These are phyloP conservation scores for Cephalotrichum gorgonifer DNA, from an alignment of 2,329 filamentous ascomycete genomes.

Conservation along the genomic window DNA sequence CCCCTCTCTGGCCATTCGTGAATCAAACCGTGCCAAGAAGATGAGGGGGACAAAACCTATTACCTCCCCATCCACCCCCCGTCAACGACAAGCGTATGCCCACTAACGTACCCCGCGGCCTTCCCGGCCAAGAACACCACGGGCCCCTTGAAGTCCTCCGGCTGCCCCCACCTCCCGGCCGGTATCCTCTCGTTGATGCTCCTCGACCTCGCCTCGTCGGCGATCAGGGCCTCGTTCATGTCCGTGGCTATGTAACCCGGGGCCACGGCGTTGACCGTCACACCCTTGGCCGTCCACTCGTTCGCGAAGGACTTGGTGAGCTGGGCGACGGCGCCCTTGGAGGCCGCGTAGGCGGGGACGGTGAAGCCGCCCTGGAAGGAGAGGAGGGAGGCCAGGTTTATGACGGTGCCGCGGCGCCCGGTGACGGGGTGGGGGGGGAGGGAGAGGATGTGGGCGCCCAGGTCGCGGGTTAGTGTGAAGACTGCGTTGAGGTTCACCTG, in stretches of 20 bases:
- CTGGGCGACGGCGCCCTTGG: constrained; percentile 77
- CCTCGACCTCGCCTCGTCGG: constrained; percentile 56
- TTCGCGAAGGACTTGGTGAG: constrained; percentile 78
- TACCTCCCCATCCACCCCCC: constrained; percentile 89
- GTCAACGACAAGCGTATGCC: constrained; percentile 74
- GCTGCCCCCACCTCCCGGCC: constrained; percentile 69
- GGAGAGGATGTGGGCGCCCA: constrained; percentile 67
- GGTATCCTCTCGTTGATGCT: constrained; percentile 76
- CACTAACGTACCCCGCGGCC: constrained; percentile 73
- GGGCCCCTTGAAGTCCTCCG: constrained; percentile 81
- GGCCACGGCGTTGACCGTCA: constrained; percentile 81
- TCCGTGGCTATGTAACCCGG: constrained; percentile 90
- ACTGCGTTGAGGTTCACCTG: constrained; percentile 81
- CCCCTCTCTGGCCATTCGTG: background rate
- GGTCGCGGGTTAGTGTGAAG: constrained; percentile 67
- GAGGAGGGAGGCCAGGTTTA: constrained; percentile 76
- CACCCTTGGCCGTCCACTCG: constrained; percentile 70
- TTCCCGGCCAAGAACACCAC: constrained; percentile 67
- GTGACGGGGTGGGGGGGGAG: constrained; percentile 35
- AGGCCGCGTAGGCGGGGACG: constrained; percentile 78
- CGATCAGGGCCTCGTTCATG: constrained; percentile 79
- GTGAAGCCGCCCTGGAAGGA: constrained; percentile 82
- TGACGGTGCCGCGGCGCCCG: constrained; percentile 57
- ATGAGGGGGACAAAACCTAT: no score
- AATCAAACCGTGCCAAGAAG: background rate